phyloP scores from a whole-genome alignment of 345 rosid species.

The Salix purpurea region DNA sequence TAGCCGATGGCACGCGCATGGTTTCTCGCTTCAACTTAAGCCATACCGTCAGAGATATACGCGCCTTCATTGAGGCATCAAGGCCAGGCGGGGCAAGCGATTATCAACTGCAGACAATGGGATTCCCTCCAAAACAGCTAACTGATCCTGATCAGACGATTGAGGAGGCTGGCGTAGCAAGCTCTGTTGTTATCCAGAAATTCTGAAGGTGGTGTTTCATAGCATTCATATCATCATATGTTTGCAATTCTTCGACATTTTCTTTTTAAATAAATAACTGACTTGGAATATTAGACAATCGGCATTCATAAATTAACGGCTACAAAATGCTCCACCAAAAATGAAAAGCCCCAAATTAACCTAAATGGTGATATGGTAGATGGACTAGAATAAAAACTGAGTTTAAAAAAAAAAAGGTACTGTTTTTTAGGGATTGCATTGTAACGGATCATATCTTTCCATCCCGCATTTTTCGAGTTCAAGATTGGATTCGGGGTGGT shows the following conservation, averaged over 20 bases:
- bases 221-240: neutral
- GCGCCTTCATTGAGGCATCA: slow-evolving; percentile 78
- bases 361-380: no score
- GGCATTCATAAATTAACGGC: neutral
- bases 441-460: no score
- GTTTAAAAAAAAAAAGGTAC: no score
- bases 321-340: neutral
- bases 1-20: slow-evolving; percentile 80
- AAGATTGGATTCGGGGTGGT: no score
- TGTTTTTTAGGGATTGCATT: neutral
- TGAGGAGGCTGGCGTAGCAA: slow-evolving; percentile 83
- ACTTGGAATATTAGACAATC: no score
- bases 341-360: neutral
- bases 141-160: slow-evolving; percentile 69
- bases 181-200: slow-evolving; percentile 89
- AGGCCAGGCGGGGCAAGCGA: slow-evolving; percentile 60
- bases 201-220: slow-evolving; percentile 25
- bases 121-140: slow-evolving; percentile 88
- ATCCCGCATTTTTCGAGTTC: no score
- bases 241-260: neutral
- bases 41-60: slow-evolving; percentile 71
- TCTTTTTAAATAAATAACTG: no score
- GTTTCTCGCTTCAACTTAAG: slow-evolving; percentile 63
- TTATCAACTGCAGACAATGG: slow-evolving; percentile 82
- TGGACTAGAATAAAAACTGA: no score